Conservation (phyloP, 768 basidiomycete species). For the Tricholoma sp. region DNA sequence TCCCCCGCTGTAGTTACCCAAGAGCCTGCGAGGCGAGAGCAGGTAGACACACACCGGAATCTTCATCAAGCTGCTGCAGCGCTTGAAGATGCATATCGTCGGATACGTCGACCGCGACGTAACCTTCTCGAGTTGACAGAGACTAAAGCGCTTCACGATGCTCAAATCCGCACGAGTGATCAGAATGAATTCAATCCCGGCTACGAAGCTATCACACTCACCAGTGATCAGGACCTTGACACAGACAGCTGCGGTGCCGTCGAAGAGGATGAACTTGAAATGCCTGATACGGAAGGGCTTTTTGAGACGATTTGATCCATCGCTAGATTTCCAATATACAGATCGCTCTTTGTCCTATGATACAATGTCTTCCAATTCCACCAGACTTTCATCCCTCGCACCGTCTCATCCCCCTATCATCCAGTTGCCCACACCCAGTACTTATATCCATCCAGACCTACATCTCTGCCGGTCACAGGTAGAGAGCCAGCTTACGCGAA, state of each 20-base stretch:
- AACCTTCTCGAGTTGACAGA: constrained; percentile 42
- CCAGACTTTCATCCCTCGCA: background rate
- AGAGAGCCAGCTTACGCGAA: constrained; percentile 20
- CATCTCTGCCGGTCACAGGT: constrained; percentile 20
- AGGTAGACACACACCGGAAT: constrained; percentile 27
- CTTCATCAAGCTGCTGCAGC: constrained; percentile 49
- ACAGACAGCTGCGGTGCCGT: constrained; percentile 3
- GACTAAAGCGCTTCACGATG: constrained; percentile 20
- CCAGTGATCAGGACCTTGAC: constrained; percentile 13
- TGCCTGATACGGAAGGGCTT: background rate
- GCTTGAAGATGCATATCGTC: constrained; percentile 49
- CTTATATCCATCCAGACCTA: constrained; percentile 3
- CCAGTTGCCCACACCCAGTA: background rate
- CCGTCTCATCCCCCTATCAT: background rate
- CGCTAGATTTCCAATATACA: background rate
- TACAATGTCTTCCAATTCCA: background rate
- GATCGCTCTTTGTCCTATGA: background rate
- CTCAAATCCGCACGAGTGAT: constrained; percentile 1
- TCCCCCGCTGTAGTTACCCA: background rate
- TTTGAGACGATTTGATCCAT: background rate
- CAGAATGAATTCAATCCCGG: constrained; percentile 32
- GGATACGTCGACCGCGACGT: constrained; percentile 50
- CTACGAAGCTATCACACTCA: constrained; percentile 32
- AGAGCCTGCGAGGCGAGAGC: constrained; percentile 8
- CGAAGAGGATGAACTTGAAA: background rate